Percentiles rank a stretch among this genome's conserved stretches.
Conservation (phyloP, 345 rosid species). For the Laguncularia racemosa region DNA sequence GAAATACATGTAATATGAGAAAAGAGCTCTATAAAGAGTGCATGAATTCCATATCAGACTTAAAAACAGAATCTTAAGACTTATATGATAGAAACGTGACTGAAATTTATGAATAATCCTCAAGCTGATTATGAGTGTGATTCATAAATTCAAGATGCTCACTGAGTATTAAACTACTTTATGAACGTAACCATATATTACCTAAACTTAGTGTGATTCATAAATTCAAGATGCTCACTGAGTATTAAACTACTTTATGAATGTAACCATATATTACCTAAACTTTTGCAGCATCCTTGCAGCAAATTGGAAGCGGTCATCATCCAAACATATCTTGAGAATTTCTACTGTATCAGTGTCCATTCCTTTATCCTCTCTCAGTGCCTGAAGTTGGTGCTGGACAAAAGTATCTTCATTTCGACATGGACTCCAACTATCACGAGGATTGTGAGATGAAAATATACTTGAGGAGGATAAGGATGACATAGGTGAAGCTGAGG, state of each 20-base stretch:
- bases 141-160: neutral
- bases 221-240: neutral
- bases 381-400: conserved; percentile 21
- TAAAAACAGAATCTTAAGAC: neutral
- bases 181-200: conserved; percentile 14
- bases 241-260: conserved; percentile 3
- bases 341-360: conserved; percentile 41
- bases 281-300: conserved; percentile 54
- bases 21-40: neutral
- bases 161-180: conserved; percentile 1
- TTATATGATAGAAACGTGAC: neutral
- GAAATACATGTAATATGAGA: neutral
- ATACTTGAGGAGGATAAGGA: conserved; percentile 66
- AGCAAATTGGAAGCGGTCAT: conserved; percentile 51
- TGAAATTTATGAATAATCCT: neutral
- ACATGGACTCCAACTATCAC: conserved; percentile 52
- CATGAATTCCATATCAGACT: neutral
- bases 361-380: conserved; percentile 39
- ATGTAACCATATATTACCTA: conserved; percentile 35
- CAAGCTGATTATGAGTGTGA: no score
- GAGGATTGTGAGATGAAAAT: conserved; percentile 59
- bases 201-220: conserved; percentile 53
- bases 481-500: conserved; percentile 55
- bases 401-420: conserved; percentile 33
- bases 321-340: conserved; percentile 49